These are phyloP conservation scores for Saturnispora quitensis DNA, from an alignment of 805 yeast genomes.

Conservation along the genomic window DNA sequence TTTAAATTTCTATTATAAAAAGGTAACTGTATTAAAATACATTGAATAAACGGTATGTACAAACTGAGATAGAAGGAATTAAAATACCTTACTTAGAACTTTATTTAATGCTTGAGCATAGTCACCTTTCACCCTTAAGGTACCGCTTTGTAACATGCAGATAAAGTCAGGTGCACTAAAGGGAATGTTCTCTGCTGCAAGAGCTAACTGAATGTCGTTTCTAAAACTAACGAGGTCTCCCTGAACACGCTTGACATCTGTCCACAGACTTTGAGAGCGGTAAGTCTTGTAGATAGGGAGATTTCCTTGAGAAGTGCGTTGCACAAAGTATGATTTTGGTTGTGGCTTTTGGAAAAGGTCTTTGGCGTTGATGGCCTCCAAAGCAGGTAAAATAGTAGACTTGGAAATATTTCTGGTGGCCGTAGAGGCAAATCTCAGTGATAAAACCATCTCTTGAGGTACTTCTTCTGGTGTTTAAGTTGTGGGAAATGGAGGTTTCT, in stretches of 20 bases:
- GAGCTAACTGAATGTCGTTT: slow-evolving; percentile 46
- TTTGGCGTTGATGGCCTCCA: slow-evolving; percentile 17
- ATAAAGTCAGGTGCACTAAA: slow-evolving; percentile 27
- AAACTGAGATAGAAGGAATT: background rate
- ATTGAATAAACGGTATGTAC: background rate
- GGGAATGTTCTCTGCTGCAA: slow-evolving; percentile 27
- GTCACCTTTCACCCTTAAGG: slow-evolving; percentile 47
- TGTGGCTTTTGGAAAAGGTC: slow-evolving; percentile 27
- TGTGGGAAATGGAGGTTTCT: background rate
- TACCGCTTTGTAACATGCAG: slow-evolving; percentile 41
- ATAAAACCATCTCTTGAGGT: background rate
- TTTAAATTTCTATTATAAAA: background rate
- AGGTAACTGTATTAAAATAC: background rate
- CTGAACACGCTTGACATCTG: slow-evolving; percentile 62
- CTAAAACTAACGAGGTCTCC: slow-evolving; percentile 64
- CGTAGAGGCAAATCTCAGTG: slow-evolving; percentile 5
- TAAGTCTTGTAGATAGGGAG: slow-evolving; percentile 74
- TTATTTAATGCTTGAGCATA: slow-evolving; percentile 28
- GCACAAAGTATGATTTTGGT: slow-evolving; percentile 32
- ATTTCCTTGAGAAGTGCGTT: slow-evolving; percentile 53
- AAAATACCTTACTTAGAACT: slow-evolving; percentile 26
- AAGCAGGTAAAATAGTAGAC: slow-evolving; percentile 18
- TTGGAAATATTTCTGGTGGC: slow-evolving; percentile 10
- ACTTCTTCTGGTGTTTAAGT: background rate
- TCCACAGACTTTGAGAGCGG: slow-evolving; percentile 52